Evolutionary conservation across 2,329 filamentous ascomycete genomes (phyloP).

Genomic region (Chaetomium globosum): DNA sequence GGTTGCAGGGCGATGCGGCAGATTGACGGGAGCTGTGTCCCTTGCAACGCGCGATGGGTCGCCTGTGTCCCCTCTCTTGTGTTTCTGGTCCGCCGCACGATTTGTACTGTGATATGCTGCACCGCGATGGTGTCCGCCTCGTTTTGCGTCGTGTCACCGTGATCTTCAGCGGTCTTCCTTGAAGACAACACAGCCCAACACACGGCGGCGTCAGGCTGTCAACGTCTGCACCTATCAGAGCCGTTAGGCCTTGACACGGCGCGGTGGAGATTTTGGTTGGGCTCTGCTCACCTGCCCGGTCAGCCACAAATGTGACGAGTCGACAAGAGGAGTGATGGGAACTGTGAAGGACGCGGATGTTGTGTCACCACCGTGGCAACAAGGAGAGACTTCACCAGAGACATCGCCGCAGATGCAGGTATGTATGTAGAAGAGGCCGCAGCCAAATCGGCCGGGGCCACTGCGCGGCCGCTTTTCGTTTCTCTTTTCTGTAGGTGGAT

Average conservation of each 20-base stretch:
- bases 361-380: background rate
- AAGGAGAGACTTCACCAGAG: background rate
- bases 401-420: background rate
- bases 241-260: background rate
- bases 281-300: background rate
- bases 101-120: slow-evolving; percentile 3
- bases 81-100: background rate
- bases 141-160: slow-evolving; percentile 18
- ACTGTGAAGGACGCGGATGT: slow-evolving; percentile 1
- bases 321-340: background rate
- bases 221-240: too few relatives aligned
- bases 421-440: background rate
- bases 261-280: background rate
- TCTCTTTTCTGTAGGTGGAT: background rate
- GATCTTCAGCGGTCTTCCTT: slow-evolving; percentile 9
- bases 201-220: background rate
- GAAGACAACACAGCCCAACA: background rate
- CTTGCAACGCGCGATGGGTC: background rate
- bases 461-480: background rate
- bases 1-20: slow-evolving; percentile 16
- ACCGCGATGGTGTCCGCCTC: slow-evolving; percentile 4
- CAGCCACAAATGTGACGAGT: background rate
- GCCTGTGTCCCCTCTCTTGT: background rate
- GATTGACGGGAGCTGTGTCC: slow-evolving; percentile 9
- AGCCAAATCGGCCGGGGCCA: background rate